A percentile compares a stretch with the other conserved stretches of the same genome.
phyloP scores from a whole-genome alignment of 2,329 filamentous ascomycete genomes.

The Colletotrichum filicis region DNA sequence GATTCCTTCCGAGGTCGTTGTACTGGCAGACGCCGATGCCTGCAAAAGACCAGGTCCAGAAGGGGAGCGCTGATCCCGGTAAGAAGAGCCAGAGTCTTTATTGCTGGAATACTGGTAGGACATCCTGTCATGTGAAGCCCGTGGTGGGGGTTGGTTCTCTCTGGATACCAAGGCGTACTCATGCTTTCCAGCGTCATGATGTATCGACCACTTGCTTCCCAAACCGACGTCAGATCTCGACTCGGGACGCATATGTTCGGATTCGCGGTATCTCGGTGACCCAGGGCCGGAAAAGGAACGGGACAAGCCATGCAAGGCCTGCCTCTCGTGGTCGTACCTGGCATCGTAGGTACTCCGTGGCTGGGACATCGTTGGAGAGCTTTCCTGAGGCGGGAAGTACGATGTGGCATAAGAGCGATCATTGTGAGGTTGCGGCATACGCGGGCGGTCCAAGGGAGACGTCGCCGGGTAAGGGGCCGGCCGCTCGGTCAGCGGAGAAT shows the following conservation, averaged over 20 bases:
- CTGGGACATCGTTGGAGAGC: conserved; percentile 51
- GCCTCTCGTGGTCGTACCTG: conserved; percentile 56
- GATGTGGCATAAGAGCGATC: conserved; percentile 54
- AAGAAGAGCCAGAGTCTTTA: conserved; percentile 44
- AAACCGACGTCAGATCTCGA: conserved; percentile 49
- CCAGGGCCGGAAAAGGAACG: conserved; percentile 55
- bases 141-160: conserved; percentile 46
- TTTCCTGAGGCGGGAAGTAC: conserved; percentile 56
- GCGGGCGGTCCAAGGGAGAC: conserved; percentile 60
- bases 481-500: conserved; percentile 59
- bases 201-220: conserved; percentile 49
- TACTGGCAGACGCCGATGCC: conserved; percentile 43
- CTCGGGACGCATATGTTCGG: conserved; percentile 48
- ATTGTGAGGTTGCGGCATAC: conserved; percentile 48
- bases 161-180: conserved; percentile 60
- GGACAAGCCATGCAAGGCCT: conserved; percentile 40
- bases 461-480: conserved; percentile 53
- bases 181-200: conserved; percentile 52
- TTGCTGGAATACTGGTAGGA: conserved; percentile 50
- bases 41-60: conserved; percentile 41
- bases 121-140: conserved; percentile 47
- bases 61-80: conserved; percentile 40
- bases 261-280: conserved; percentile 56
- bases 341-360: conserved; percentile 59
- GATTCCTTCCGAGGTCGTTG: conserved; percentile 52